Percentiles rank a stretch among this genome's conserved stretches.
These are phyloP conservation scores for Peniophora sp. DNA, from an alignment of 1,284 basidiomycete genomes.

Conservation along the genomic window DNA sequence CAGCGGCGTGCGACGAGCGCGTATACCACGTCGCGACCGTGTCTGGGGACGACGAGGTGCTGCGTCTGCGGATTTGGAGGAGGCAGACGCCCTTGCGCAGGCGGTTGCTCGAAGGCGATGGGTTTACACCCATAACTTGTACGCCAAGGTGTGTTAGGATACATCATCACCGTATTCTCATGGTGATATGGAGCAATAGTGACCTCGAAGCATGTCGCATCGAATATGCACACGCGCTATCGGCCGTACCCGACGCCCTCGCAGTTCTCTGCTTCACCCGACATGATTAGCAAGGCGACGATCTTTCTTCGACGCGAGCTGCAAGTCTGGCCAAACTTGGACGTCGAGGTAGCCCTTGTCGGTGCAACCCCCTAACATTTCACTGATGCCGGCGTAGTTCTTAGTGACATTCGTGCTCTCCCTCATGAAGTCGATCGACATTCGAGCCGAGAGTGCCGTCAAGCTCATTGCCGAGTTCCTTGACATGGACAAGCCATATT, in stretches of 20 bases:
- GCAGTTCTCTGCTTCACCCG: conserved; percentile 68
- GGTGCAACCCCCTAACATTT: not conserved
- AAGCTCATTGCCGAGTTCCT: conserved; percentile 79
- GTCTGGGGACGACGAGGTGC: conserved; percentile 42
- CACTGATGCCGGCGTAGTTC: conserved; percentile 33
- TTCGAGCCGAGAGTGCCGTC: conserved; percentile 79
- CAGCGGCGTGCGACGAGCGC: conserved; percentile 19
- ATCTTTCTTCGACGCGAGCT: conserved; percentile 79
- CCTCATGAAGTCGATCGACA: conserved; percentile 81
- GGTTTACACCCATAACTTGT: conserved; percentile 69
- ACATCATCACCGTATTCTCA: not conserved
- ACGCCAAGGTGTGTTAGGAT: conserved; percentile 60
- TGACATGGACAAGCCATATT: conserved; percentile 59
- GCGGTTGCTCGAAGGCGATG: conserved; percentile 50
- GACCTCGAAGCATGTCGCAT: conserved; percentile 67
- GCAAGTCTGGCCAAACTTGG: conserved; percentile 73
- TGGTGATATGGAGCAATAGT: not conserved
- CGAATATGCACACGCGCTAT: conserved; percentile 76
- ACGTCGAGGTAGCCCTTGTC: conserved; percentile 73
- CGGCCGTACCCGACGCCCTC: conserved; percentile 74
- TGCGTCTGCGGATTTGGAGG: conserved; percentile 31
- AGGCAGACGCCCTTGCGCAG: conserved; percentile 54
- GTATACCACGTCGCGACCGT: conserved; percentile 32
- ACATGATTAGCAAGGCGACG: conserved; percentile 66
- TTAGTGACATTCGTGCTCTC: conserved; percentile 75